Evolutionary conservation across 2,329 filamentous ascomycete genomes (phyloP), one percentile per base, ranked within the genome.

Genomic region (Colletotrichum phormii): DNA sequence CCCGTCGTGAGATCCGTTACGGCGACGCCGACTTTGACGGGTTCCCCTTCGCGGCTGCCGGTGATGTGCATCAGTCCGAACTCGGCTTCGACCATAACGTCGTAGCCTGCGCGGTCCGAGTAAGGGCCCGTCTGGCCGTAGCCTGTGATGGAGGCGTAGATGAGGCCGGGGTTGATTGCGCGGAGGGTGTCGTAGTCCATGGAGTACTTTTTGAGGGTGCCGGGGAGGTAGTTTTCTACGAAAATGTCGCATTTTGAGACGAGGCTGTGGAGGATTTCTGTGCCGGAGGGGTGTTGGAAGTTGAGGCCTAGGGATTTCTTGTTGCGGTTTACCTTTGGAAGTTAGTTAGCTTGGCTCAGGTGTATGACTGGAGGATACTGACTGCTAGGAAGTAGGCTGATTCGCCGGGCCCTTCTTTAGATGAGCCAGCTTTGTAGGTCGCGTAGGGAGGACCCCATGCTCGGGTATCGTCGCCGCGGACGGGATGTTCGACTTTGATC

Each of bases 21-120:
- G 2, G 97, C 97, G 3, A 99, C 97, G 22, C 97, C 97, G 2
- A 99, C 97, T 84, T 99, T 99, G 51, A 98, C 97, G 0, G 97
- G 97, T 1, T 95, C 93, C 0, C 96, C 95, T 78, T 97, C 93
- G 68, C 95, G 89, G 74, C 90, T 89, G 37, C 97, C 97, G 0
- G 97, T 99, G 77, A 99, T 98, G 84, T 99, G 97, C 97, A 99
- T 99, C 69, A 99, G 85, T 0, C 97, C 97, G 84, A 99, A 95
- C 81, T 98, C 97, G 72, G 97, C 97, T 85, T 99, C 97, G 12
- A 99, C 96, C 96, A 99, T 99, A 77, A 99, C 97, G 83, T 99
- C 97, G 86, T 99, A 99, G 5, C 97, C 97, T 4, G 97, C 95
- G 15, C 97, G 89, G 75, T 91, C 90, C 6, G 92, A 91, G 82